phyloP scores from a whole-genome alignment of 2,329 filamentous ascomycete species.

The Incumbomyces lentus region DNA sequence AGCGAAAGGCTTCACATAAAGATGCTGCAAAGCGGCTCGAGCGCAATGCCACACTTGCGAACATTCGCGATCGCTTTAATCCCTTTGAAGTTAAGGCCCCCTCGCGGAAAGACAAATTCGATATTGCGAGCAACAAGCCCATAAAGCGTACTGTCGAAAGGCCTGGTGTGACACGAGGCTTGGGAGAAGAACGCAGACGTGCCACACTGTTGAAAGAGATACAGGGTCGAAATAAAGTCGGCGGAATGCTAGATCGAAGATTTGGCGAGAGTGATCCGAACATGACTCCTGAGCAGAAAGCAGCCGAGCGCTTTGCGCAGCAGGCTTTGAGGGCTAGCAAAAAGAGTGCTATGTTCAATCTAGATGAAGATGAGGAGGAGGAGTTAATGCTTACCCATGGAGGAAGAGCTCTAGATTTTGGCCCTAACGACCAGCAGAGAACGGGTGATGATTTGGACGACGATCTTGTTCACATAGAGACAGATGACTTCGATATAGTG shows the following conservation, averaged over 20 bases:
- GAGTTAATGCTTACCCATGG: slow-evolving; percentile 69
- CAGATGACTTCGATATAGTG: slow-evolving; percentile 39
- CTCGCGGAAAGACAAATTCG: slow-evolving; percentile 69
- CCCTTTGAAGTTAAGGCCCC: slow-evolving; percentile 89
- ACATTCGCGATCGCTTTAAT: slow-evolving; percentile 93
- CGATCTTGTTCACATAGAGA: slow-evolving; percentile 40
- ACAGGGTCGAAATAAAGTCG: slow-evolving; percentile 79
- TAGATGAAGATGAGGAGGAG: slow-evolving; percentile 70
- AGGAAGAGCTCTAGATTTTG: slow-evolving; percentile 60
- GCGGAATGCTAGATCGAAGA: slow-evolving; percentile 81
- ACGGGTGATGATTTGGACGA: slow-evolving; percentile 67
- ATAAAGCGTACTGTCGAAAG: slow-evolving; percentile 52
- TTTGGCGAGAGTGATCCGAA: slow-evolving; percentile 93
- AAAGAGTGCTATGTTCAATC: slow-evolving; percentile 72
- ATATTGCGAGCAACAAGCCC: slow-evolving; percentile 61
- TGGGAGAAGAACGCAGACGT: slow-evolving; percentile 74
- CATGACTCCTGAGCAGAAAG: slow-evolving; percentile 87
- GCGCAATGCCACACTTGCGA: slow-evolving; percentile 65
- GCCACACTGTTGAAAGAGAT: slow-evolving; percentile 82
- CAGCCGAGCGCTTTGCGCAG: slow-evolving; percentile 77
- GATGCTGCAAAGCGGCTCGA: slow-evolving; percentile 65
- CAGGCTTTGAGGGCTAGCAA: slow-evolving; percentile 75
- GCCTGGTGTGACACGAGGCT: slow-evolving; percentile 73
- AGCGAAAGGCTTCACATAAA: slow-evolving; percentile 64
- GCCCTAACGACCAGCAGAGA: slow-evolving; percentile 31